A percentile compares a stretch with the other conserved stretches of the same genome.
Conservation (phyloP, 2,329 filamentous ascomycete genomes). For the Verticillium isaacii region DNA sequence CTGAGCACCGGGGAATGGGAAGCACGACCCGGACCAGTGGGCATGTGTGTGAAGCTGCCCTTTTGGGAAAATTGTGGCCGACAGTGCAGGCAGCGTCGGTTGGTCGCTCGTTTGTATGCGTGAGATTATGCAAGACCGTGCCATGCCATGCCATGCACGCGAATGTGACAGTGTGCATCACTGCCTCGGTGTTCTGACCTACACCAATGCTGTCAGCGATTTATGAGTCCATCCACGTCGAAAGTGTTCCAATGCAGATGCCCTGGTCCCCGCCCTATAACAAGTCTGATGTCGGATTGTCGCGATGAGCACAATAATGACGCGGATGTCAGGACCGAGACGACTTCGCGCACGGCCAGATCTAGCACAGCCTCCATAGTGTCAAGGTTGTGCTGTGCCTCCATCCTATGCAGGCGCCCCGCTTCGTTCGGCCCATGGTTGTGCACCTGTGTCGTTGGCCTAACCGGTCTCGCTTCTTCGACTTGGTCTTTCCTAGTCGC, state of each 20-base stretch:
- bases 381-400: conserved; percentile 3
- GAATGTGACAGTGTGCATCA: conserved; percentile 7
- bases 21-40: conserved; percentile 6
- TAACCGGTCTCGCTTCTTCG: background rate
- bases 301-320: background rate
- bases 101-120: conserved; percentile 4
- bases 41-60: background rate
- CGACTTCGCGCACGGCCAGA: background rate
- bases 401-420: background rate
- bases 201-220: background rate
- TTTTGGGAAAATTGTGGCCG: background rate
- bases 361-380: background rate
- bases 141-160: conserved; percentile 10
- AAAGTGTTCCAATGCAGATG: background rate
- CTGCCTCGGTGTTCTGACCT: conserved; percentile 1
- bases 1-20: conserved; percentile 4
- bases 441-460: background rate
- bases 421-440: conserved; percentile 1
- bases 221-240: background rate
- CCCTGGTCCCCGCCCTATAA: background rate
- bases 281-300: background rate
- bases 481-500: background rate
- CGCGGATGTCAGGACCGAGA: conserved; percentile 5
- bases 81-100: background rate
- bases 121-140: conserved; percentile 12